These are phyloP conservation scores for Paraconiothyrium brasiliense DNA, from an alignment of 2,329 filamentous ascomycete genomes.

Conservation along the genomic window DNA sequence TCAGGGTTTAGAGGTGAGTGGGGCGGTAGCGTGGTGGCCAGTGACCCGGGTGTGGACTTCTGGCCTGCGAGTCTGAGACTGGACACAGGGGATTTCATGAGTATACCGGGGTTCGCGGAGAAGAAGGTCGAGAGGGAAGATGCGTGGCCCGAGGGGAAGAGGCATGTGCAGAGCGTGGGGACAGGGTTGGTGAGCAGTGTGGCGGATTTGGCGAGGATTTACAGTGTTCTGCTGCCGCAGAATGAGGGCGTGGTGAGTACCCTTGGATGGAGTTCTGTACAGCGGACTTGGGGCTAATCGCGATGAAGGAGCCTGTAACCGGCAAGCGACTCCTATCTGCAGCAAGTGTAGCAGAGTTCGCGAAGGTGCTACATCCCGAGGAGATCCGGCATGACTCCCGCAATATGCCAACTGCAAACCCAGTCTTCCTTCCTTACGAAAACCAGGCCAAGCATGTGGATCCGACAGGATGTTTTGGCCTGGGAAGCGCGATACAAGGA, in stretches of 20 bases:
- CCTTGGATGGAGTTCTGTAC: neutral
- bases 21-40: constrained; percentile 51
- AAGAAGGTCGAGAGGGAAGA: constrained; percentile 17
- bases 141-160: constrained; percentile 26
- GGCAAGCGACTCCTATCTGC: constrained; percentile 24
- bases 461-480: constrained; percentile 39
- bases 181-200: constrained; percentile 30
- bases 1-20: constrained; percentile 29
- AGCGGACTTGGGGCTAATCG: neutral
- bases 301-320: constrained; percentile 22
- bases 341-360: constrained; percentile 24
- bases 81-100: constrained; percentile 27
- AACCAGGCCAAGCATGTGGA: constrained; percentile 60
- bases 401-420: constrained; percentile 53
- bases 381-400: constrained; percentile 25
- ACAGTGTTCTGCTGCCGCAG: constrained; percentile 27
- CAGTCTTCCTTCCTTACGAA: constrained; percentile 52
- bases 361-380: constrained; percentile 25
- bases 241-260: constrained; percentile 25
- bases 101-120: constrained; percentile 22
- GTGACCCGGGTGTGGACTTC: constrained; percentile 49
- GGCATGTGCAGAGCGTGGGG: constrained; percentile 29
- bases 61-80: constrained; percentile 64
- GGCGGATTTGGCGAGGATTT: constrained; percentile 26
- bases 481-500: constrained; percentile 63